Evolutionary conservation across 768 basidiomycete species (phyloP), one percentile per base, ranked within the genome.

Genomic region (Tephrocybe rancida): DNA sequence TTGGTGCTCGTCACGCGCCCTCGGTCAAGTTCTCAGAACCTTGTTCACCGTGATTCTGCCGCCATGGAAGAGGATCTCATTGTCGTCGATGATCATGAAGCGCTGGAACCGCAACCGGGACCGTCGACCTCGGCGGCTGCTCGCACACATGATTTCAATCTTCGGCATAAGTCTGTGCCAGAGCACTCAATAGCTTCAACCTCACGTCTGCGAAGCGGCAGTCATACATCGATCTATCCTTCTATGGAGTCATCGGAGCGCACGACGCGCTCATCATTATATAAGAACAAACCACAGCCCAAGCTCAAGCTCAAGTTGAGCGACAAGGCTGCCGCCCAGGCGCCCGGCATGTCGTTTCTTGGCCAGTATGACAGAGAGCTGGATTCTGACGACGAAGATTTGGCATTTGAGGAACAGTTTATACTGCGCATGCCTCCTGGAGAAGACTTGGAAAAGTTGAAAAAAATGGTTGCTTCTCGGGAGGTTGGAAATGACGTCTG

Each of bases 391-490:
- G 92, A 95, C 42, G 95, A 97, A 53, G 95, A 97, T 52, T 70
- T 98, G 53, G 86, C 87, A 14, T 97, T 98, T 61, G 97, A 99
- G 70, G 97, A 99, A 71, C 95, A 98, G 64, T 98, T 98, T 65
- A 87, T 99, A 50, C 74, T 99, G 27, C 72, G 95, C 25, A 84
- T 98, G 78, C 92, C 92, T 0, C 83, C 87, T 8, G 92, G 92
- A 1, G 87, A 90, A 56, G 90, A 93, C 59, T 83, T 84, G 52
- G 88, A 93, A 34, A 85, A 77, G 62, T 64, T 96, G 55, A 82
- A 84, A 68, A 92, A 92, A 75, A 87, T 90, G 81, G 85, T 95
- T 29, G 80, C 84, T 47, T 72, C 85, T 45, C 80, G 93, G 56
- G 92, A 95, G 64, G 75, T 93, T 5, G 66, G 82, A 11, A 86